Evolutionary conservation across 208 protist genomes (phyloP), one percentile per base, ranked within the genome.

Genomic region (Acanthamoeba triangularis): DNA sequence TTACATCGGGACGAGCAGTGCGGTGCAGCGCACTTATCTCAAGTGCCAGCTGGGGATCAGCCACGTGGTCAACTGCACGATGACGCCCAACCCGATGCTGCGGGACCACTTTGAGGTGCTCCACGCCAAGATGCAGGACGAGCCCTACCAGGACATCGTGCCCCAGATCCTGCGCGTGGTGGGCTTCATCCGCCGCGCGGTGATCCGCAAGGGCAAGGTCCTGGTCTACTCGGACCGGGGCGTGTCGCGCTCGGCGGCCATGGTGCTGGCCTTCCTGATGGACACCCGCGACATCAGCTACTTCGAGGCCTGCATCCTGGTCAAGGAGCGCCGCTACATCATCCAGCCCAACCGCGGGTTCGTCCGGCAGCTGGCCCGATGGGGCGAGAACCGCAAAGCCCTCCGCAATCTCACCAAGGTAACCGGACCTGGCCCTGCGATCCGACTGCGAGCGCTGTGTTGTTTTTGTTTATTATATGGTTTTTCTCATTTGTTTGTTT

Each of bases 261-360:
- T 90, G 82, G 52, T 65, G 49, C n/a, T 65, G 49, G 82, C 82
- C 82, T 90, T 69, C 82, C 82, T 90, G 20, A 90, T 90, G 82
- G 59, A 90, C 33, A 65, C 82, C 47, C 82, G 41, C 49, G 49
- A 56, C 33, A n/a, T 90, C 25, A 90, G 35, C 82, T 90, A 35
- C 82, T 90, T 69, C 25, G 82, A 90, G 52, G 82, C 41, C 49
- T 90, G 47, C 82, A 95, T 96, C 63, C 18, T 96, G 3, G 59
- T 97, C 23, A 69, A 95, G 72, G 96, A 97, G 44, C n/a, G 74
- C 37, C 84, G 93, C 52, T 97, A 96, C 28, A 96, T 96, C 52
- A 80, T 94, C 44, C 80, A 82, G 33, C 92, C 94, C 33, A 95
- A 97, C 76, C 94, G 47, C 25, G 96, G 88, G 14, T 95, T 97